Evolutionary conservation across 2,329 filamentous ascomycete species (phyloP).

Genomic region (Blumeriella jaapii): DNA sequence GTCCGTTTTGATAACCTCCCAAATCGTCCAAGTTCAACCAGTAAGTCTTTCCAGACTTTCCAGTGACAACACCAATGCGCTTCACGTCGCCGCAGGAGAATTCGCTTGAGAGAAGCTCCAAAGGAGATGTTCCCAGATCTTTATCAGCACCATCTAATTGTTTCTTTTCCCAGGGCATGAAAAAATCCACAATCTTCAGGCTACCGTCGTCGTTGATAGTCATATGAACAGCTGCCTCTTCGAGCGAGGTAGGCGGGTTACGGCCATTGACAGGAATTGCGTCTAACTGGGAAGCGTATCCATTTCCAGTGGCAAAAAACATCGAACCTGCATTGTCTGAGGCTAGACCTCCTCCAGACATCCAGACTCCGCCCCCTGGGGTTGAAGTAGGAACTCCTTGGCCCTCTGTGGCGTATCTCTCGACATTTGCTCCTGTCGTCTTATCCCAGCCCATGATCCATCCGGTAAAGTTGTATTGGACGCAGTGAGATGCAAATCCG

Average conservation of each 20-base stretch:
- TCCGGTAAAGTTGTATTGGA: conserved; percentile 39
- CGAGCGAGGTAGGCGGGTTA: conserved; percentile 34
- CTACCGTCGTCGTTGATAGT: conserved; percentile 34
- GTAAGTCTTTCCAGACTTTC: conserved; percentile 40
- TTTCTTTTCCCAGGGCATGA: conserved; percentile 39
- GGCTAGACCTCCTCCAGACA: conserved; percentile 37
- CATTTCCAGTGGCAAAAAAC: conserved; percentile 38
- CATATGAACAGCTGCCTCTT: conserved; percentile 39
- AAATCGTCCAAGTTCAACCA: conserved; percentile 37
- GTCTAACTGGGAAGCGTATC: conserved; percentile 35
- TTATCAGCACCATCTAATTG: conserved; percentile 38
- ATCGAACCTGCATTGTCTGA: conserved; percentile 36
- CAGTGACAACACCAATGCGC: conserved; percentile 39
- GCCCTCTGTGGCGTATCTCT: conserved; percentile 34
- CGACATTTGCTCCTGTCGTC: conserved; percentile 33
- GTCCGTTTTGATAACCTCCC: conserved; percentile 37
- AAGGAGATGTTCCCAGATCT: conserved; percentile 36
- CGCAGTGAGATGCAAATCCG: conserved; percentile 39
- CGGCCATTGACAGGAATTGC: conserved; percentile 34
- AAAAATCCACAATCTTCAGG: conserved; percentile 35
- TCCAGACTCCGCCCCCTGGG: conserved; percentile 36
- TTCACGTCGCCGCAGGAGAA: conserved; percentile 34
- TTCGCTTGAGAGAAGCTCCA: conserved; percentile 32
- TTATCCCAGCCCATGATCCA: conserved; percentile 39
- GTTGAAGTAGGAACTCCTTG: conserved; percentile 31